Evolutionary conservation across 306 rosid species (phyloP), one percentile per base, ranked within the genome.

Genomic region (Quercus alba): DNA sequence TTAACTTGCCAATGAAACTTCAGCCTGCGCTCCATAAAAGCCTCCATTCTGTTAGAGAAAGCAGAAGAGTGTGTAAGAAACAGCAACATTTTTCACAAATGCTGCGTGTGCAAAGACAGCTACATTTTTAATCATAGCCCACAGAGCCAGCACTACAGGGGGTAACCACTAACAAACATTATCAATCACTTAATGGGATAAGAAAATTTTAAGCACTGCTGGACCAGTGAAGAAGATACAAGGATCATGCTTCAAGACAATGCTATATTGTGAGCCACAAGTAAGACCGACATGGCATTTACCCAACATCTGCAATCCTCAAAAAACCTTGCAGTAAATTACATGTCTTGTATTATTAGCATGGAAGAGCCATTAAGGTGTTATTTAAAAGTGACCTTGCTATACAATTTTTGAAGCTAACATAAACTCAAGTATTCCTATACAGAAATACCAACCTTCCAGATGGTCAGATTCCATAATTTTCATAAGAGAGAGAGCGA

Each of bases 31-130:
- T 52, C 26, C 35, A 51, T 56, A 25, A 28, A 73, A 19, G 75
- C 79, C 26, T 51, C 23, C 49, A 21, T 12, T 64, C 78, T 58
- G 84, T 79, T 74, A 86, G 80, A 55, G 72, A 56, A 81, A 63
- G 56, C 78, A 70, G 72, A 44, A 73, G 71, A 58, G 66, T 33
- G 81, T 80, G 21, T 67, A 35, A 35, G 72, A 33, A 19, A 1
- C 18, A 13, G 26, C 13, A 61, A 68, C 52, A 68, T 68, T 68
- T 68, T 68, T 68, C n/a, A 19, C 38, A 68, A 67, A 33, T 5
- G 17, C 28, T 31, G n/a, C 3, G 5, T 33, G 9, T 35, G 38
- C 35, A 33, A 33, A 68, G 25, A 33, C 25, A 19, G 72, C 72
- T 19, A 25, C 26, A 33, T 9, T 9, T 68, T 33, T 35, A 68